Percentiles rank a stretch among this genome's conserved stretches.
phyloP scores from a whole-genome alignment of 2,329 filamentous ascomycete species.

The Pseudocercospora macadamiae region DNA sequence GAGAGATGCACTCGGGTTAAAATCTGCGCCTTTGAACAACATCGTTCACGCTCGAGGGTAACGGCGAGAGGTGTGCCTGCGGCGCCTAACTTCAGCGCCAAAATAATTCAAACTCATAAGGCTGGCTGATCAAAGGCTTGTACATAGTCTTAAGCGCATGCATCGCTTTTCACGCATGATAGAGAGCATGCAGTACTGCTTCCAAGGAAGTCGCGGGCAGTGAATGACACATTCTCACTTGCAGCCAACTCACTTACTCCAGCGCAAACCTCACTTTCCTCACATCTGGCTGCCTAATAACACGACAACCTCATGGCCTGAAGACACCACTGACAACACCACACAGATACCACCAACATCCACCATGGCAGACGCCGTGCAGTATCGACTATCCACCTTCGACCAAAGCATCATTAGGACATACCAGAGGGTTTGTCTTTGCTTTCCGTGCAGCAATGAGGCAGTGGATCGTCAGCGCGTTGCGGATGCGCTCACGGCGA shows the following conservation, averaged over 20 bases:
- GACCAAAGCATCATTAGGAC: slow-evolving; percentile 22
- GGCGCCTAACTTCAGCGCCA: too few species aligned
- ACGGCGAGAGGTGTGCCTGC: too few species aligned
- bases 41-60: too few species aligned
- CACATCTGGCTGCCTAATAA: not conserved
- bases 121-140: too few species aligned
- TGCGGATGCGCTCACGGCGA: slow-evolving; percentile 12
- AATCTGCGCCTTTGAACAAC: not conserved
- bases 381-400: slow-evolving; percentile 27
- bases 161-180: slow-evolving; percentile 2
- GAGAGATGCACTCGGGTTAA: slow-evolving; percentile 43
- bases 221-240: not conserved
- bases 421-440: slow-evolving; percentile 29
- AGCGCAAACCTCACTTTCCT: too few species aligned
- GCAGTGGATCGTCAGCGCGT: slow-evolving; percentile 5
- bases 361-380: slow-evolving; percentile 20
- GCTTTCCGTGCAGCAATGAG: slow-evolving; percentile 21
- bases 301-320: not conserved
- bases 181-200: not conserved
- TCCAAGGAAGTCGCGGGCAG: too few species aligned
- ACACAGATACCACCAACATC: not conserved
- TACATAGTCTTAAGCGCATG: not conserved
- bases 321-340: not conserved
- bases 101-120: too few species aligned
- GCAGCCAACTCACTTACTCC: not conserved